Evolutionary conservation across 2,329 filamentous ascomycete species (phyloP), one percentile per base, ranked within the genome.

Genomic region (Neonectria neomacrospora): DNA sequence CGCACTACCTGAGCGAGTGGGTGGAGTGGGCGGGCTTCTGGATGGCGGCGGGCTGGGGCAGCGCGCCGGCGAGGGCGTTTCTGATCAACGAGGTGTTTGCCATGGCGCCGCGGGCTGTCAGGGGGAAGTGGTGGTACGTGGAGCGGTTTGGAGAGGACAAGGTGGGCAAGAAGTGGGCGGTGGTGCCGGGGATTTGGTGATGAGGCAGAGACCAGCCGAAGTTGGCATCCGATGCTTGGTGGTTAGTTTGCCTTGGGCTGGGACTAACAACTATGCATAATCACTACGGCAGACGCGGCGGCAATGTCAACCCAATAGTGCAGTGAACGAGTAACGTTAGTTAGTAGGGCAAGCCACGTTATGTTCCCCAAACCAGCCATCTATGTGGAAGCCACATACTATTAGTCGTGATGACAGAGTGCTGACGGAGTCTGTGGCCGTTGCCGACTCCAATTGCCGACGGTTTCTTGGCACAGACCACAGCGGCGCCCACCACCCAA

Each of bases 1-100:
- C 96, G 69, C 96, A 99, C 77, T 99, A 97, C 78, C 83, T 97
- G n/a, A 91, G 90, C 75, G 96, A 99, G 81, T 99, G 96, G 96
- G 77, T 97, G 56, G 96, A 99, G 83, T 99, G 96, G 96, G 78
- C 86, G 3, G 96, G 96, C 0, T 99, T 94, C 77, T 94, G 90
- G 83, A 86, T 97, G 77, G 86, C 91, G 70, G 86, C 90, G 60
- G 89, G 89, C 1, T 86, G 83, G 80, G 79, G 80, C 5, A 93
- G 90, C 74, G 81, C 88, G 51, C 95, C 96, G 0, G 95, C 93
- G 23, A 83, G 94, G 73, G 86, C 86, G 54, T 98, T 98, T 75
- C 73, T 97, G 47, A 67, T 97, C 51, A 98, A 97, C 76, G 94
- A 97, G 80, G 80, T 99, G 54, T 80, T 89, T n/a, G 90, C 91